Base-by-base conservation (phyloP, 768 basidiomycete species). In the Strobilomyces dryophilus region DNA sequence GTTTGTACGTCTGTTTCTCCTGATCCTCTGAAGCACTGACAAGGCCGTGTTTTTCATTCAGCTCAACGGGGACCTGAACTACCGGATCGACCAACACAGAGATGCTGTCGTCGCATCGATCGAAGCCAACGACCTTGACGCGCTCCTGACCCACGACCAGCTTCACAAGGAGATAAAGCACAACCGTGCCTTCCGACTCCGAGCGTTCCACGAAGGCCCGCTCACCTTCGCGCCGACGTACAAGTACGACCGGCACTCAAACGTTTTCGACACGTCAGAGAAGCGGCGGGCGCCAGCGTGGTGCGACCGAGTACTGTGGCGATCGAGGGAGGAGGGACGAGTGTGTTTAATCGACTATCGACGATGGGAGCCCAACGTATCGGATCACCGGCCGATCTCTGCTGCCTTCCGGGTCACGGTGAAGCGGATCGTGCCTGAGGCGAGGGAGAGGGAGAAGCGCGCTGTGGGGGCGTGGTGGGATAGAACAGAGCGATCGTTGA, bases 21-120 rank as follows among this genome's bases (percentile, higher is more conserved):
- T 42, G 11, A 20, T 55, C n/a, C 12, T 31, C 24, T 5, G 27
- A 24, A 39, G 24, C 24, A 8, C 31, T 65, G 21, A 65, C 32
- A 8, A 2, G 5, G 8, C 5, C 3, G 31, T 18, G 10, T 26
- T 24, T 18, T 18, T 43, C 4, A 29, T 45, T 44, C 60, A 92
- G 91, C 70, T 95, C 45, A 92, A 87, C 55, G 95, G 95, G 0
- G 95, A 98, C 69, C 79, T 99, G 73, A 99, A 99, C 71, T 99
- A 98, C 66, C 92, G 95, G 41, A 95, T 98, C 59, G 95, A 98
- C 69, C 85, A 89, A 62, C 84, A 93, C 2, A 80, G 95, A 24
- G 95, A 98, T 21, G 77, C 81, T 32, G 90, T 95, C 59, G 71
- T 92, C 44, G 72, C 84, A 0, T 80, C 84, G 29, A 76, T 95